Evolutionary conservation across 2,329 filamentous ascomycete genomes (phyloP).

Genomic region (Gliomastix tumulicola): DNA sequence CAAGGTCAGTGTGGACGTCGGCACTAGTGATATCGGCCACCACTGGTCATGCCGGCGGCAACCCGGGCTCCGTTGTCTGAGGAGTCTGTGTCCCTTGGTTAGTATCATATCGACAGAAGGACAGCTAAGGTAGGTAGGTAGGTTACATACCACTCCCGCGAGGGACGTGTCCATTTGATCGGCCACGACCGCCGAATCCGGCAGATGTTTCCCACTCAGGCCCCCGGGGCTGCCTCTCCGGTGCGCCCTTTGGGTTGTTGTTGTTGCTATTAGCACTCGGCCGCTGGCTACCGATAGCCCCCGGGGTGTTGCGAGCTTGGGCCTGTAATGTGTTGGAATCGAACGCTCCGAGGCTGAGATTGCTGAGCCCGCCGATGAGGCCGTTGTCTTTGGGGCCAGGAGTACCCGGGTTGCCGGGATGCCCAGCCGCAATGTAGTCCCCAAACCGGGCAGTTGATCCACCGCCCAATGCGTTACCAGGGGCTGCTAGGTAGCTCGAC

Average conservation of each 20-base stretch:
- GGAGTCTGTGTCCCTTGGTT: conserved; percentile 23
- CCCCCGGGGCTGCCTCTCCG: conserved; percentile 57
- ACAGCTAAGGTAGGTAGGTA: background rate
- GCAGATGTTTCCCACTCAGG: conserved; percentile 52
- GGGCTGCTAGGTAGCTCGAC: conserved; percentile 65
- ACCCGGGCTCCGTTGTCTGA: conserved; percentile 34
- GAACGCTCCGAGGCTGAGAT: conserved; percentile 43
- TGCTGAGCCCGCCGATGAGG: conserved; percentile 40
- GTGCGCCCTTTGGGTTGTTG: conserved; percentile 34
- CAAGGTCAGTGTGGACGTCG: too few relatives aligned
- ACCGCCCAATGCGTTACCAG: conserved; percentile 39
- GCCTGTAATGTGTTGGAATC: conserved; percentile 33
- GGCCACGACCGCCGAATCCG: conserved; percentile 46
- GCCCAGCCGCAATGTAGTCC: conserved; percentile 33
- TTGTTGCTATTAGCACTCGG: conserved; percentile 40
- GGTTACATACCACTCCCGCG: conserved; percentile 50
- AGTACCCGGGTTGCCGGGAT: conserved; percentile 24
- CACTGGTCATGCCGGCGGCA: conserved; percentile 22
- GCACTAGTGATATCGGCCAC: conserved; percentile 23
- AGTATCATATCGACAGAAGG: conserved; percentile 3
- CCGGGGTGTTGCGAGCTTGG: conserved; percentile 41
- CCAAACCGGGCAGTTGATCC: conserved; percentile 31
- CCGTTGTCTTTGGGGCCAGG: conserved; percentile 30
- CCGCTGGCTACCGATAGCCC: conserved; percentile 60
- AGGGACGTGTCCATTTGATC: conserved; percentile 54